Conservation (phyloP, 257 asterid species). For the Buddleja alternifolia region DNA sequence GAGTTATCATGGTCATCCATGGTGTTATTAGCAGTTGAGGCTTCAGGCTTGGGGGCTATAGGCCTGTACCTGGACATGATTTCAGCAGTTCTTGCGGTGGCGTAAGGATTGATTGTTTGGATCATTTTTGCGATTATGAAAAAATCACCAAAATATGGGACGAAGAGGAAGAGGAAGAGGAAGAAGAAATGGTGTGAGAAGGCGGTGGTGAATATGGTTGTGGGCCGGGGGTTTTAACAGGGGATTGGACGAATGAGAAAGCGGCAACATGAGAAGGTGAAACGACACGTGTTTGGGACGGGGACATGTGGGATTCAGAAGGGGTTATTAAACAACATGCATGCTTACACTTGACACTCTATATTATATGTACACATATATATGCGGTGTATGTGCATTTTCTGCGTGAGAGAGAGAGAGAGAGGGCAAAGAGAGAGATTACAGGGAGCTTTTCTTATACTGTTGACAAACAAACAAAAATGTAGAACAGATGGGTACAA, state of each 20-base stretch:
- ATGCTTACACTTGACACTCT: slow-evolving; percentile 62
- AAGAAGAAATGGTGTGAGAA: neutral
- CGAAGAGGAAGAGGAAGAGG: neutral
- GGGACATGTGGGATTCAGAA: slow-evolving; percentile 67
- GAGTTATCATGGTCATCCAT: slow-evolving; percentile 25
- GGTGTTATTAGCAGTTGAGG: slow-evolving; percentile 26
- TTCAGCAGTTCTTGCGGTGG: slow-evolving; percentile 74
- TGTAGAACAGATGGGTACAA: too few species aligned
- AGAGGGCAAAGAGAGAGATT: too few species aligned
- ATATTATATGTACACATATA: neutral
- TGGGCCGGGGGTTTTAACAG: slow-evolving; percentile 38
- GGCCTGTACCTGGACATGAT: slow-evolving; percentile 94
- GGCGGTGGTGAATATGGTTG: neutral
- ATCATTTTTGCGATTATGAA: slow-evolving; percentile 46
- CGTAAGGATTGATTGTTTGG: slow-evolving; percentile 60
- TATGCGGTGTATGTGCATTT: neutral
- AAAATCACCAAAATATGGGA: slow-evolving; percentile 19
- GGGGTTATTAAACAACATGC: slow-evolving; percentile 53
- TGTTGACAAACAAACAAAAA: too few species aligned
- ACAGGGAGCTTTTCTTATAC: too few species aligned
- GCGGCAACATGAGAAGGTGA: slow-evolving; percentile 77
- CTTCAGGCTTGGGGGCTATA: slow-evolving; percentile 87
- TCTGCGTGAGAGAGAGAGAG: neutral
- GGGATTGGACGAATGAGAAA: slow-evolving; percentile 48
- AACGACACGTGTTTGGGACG: slow-evolving; percentile 73